Percentiles rank a stretch among this genome's conserved stretches.
phyloP scores from a whole-genome alignment of 164 flowering plant species.

The Vitis cinerea region DNA sequence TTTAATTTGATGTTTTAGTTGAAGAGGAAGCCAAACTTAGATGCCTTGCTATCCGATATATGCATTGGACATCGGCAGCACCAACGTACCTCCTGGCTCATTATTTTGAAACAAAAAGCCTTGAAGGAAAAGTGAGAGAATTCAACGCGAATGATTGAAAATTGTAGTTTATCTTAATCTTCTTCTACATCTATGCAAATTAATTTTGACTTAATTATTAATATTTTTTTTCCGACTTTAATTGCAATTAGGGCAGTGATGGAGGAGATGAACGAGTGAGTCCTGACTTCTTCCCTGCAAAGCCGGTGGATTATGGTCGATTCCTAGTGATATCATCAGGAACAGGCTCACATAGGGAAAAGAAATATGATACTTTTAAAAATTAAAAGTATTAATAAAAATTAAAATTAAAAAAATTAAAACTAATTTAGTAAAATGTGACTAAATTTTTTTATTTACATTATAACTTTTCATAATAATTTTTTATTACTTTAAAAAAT shows the following conservation, averaged over 20 bases:
- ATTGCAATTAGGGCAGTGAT: conserved; percentile 32
- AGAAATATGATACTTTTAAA: too few relatives aligned
- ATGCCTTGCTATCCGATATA: conserved; percentile 31
- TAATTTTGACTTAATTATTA: too few relatives aligned
- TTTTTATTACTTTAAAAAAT: too few relatives aligned
- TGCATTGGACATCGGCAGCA: conserved; percentile 36
- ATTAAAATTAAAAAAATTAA: too few relatives aligned
- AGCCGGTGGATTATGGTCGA: conserved; percentile 26
- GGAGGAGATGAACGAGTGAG: conserved; percentile 12
- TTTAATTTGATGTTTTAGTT: conserved; percentile 17
- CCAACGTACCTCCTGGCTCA: conserved; percentile 32
- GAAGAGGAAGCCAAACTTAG: conserved; percentile 18
- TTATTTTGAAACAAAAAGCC: conserved; percentile 11
- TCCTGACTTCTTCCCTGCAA: conserved; percentile 26
- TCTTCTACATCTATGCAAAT: too few relatives aligned
- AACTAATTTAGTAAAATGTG: too few relatives aligned
- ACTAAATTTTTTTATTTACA: too few relatives aligned
- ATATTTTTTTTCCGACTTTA: conserved; percentile 18
- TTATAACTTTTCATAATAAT: too few relatives aligned
- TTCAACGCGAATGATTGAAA: conserved; percentile 9
- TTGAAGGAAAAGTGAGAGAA: background rate
- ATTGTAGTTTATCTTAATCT: too few relatives aligned
- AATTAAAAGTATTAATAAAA: too few relatives aligned
- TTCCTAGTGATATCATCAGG: conserved; percentile 40
- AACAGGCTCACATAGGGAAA: background rate